phyloP scores from a whole-genome alignment of 257 asterid genomes.

The Solanum megistacrolobum region DNA sequence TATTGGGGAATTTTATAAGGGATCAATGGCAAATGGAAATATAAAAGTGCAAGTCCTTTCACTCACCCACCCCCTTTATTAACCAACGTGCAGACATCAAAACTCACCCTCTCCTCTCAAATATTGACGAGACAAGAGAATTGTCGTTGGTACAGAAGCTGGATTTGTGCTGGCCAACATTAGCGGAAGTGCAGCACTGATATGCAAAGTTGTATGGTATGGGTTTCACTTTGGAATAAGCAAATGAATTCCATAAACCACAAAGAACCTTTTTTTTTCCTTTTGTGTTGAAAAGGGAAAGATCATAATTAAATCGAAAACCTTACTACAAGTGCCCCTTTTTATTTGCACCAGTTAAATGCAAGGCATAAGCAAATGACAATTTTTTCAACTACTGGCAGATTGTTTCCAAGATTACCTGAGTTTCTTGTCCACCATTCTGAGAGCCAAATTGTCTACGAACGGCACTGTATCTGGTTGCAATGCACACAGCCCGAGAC shows the following conservation, averaged over 20 bases:
- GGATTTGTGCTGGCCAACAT: neutral
- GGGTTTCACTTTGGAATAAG: neutral
- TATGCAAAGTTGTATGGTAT: neutral
- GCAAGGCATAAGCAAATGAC: neutral
- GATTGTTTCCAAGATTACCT: slow-evolving; percentile 34
- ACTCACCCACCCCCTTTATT: neutral
- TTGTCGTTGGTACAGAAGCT: neutral
- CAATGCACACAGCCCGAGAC: slow-evolving; percentile 90
- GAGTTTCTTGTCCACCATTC: slow-evolving; percentile 91
- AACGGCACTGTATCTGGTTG: slow-evolving; percentile 92
- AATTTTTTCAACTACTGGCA: neutral
- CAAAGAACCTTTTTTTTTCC: neutral
- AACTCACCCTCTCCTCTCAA: neutral
- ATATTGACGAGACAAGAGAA: neutral
- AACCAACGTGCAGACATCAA: neutral
- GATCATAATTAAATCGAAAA: neutral
- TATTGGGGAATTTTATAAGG: neutral
- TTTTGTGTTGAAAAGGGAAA: neutral
- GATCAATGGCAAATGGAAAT: neutral
- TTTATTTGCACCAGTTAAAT: neutral
- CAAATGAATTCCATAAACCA: neutral
- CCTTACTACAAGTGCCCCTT: neutral
- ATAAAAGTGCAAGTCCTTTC: neutral
- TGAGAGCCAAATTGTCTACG: slow-evolving; percentile 94
- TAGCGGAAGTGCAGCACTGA: neutral